Conservation (phyloP, 2,329 filamentous ascomycete genomes). For the Phialophora expanda region DNA sequence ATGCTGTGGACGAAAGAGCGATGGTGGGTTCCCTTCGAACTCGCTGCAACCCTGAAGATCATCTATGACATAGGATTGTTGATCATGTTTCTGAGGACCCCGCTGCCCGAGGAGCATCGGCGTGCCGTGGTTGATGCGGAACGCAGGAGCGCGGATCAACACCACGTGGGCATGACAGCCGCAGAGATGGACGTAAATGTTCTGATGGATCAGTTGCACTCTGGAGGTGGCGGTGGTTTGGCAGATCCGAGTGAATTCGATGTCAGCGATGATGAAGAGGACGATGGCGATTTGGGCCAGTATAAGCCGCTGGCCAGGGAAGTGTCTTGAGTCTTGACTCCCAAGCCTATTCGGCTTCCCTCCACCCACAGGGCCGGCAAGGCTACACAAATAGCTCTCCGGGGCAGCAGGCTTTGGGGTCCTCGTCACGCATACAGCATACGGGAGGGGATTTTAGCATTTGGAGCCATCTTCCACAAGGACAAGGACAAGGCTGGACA, state of each 20-base stretch:
- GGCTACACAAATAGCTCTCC: background rate
- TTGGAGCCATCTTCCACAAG: background rate
- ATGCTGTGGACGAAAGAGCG: slow-evolving; percentile 60
- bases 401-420: background rate
- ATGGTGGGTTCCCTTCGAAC: slow-evolving; percentile 68
- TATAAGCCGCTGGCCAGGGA: slow-evolving; percentile 3
- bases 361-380: too few relatives aligned
- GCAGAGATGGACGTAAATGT: slow-evolving; percentile 27
- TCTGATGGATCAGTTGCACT: slow-evolving; percentile 20
- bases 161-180: slow-evolving; percentile 21
- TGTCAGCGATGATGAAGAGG: slow-evolving; percentile 24
- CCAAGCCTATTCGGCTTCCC: background rate
- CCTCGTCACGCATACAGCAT: background rate
- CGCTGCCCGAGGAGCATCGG: slow-evolving; percentile 22
- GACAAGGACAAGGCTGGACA: too few relatives aligned
- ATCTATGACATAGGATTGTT: slow-evolving; percentile 59
- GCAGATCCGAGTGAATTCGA: slow-evolving; percentile 23
- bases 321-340: background rate
- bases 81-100: slow-evolving; percentile 26
- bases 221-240: slow-evolving; percentile 9
- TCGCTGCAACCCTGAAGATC: slow-evolving; percentile 67
- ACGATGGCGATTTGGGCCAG: slow-evolving; percentile 10
- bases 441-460: background rate
- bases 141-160: background rate
- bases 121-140: background rate